These are phyloP conservation scores for Phytopythium ostracodes DNA, from an alignment of 352 stramenopile genomes.

Conservation along the genomic window DNA sequence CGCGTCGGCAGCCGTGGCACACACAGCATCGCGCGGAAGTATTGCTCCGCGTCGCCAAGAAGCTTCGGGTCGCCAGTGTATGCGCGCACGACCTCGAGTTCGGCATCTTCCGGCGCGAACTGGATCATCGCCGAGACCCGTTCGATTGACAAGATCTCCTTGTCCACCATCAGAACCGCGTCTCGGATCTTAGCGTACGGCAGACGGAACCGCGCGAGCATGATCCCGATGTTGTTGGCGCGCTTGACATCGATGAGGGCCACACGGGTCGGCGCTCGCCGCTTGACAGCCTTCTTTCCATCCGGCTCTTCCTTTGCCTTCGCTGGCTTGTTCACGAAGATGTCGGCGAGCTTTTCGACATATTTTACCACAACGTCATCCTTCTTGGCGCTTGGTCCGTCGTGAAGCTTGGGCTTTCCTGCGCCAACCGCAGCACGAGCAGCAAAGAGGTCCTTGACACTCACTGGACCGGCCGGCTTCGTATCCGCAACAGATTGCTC, in stretches of 20 bases:
- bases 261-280: slow-evolving; percentile 61
- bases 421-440: slow-evolving; percentile 1
- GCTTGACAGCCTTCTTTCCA: slow-evolving; percentile 50
- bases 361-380: slow-evolving; percentile 62
- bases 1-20: slow-evolving; percentile 61
- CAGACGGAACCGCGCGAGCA: slow-evolving; percentile 79
- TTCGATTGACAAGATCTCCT: slow-evolving; percentile 68
- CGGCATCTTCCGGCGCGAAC: slow-evolving; percentile 71
- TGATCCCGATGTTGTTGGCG: slow-evolving; percentile 86
- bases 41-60: slow-evolving; percentile 77
- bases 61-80: slow-evolving; percentile 73
- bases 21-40: slow-evolving; percentile 64
- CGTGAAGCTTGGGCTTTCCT: slow-evolving; percentile 10
- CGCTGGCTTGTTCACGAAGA: slow-evolving; percentile 80
- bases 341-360: slow-evolving; percentile 56
- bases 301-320: slow-evolving; percentile 48
- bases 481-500: slow-evolving; percentile 12
- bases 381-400: slow-evolving; percentile 20
- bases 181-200: slow-evolving; percentile 77
- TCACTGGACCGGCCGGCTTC: slow-evolving; percentile 14
- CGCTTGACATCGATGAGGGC: slow-evolving; percentile 81
- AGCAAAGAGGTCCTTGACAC: slow-evolving; percentile 38
- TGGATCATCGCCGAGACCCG: slow-evolving; percentile 70
- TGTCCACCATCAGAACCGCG: slow-evolving; percentile 76
- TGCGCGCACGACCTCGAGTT: slow-evolving; percentile 52